These are phyloP conservation scores for Kickxella alabastrina DNA, from an alignment of 192 early-diverging fungal species.

Conservation along the genomic window DNA sequence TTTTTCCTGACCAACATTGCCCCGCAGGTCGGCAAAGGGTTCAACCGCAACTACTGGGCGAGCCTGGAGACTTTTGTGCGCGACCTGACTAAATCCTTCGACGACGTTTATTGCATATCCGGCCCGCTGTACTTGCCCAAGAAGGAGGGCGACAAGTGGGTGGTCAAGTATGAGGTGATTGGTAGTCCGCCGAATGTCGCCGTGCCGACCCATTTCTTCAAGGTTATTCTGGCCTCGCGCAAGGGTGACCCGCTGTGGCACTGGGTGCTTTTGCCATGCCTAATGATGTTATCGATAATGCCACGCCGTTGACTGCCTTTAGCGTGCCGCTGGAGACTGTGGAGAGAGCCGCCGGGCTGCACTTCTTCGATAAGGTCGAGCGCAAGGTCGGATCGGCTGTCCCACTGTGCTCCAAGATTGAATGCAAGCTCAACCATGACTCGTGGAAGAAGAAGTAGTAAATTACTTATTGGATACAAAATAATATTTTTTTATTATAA, in stretches of 20 bases:
- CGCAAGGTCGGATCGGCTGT: slow-evolving; percentile 24
- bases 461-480: not conserved
- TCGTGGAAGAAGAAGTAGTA: slow-evolving; percentile 30
- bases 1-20: slow-evolving; percentile 79
- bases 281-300: slow-evolving; percentile 67
- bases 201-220: slow-evolving; percentile 94
- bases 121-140: slow-evolving; percentile 86
- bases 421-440: slow-evolving; percentile 40
- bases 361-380: slow-evolving; percentile 64
- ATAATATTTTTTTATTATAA: not conserved
- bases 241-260: slow-evolving; percentile 49
- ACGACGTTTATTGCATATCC: slow-evolving; percentile 82
- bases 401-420: slow-evolving; percentile 41
- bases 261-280: slow-evolving; percentile 80
- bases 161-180: slow-evolving; percentile 85
- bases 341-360: slow-evolving; percentile 64
- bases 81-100: slow-evolving; percentile 62
- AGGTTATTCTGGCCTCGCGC: slow-evolving; percentile 72
- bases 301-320: slow-evolving; percentile 64
- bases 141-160: slow-evolving; percentile 68
- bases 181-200: slow-evolving; percentile 80
- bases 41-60: slow-evolving; percentile 94
- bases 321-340: slow-evolving; percentile 71
- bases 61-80: slow-evolving; percentile 80
- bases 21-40: slow-evolving; percentile 78